phyloP scores from a whole-genome alignment of 768 basidiomycete genomes.

The Naematelia encephala region DNA sequence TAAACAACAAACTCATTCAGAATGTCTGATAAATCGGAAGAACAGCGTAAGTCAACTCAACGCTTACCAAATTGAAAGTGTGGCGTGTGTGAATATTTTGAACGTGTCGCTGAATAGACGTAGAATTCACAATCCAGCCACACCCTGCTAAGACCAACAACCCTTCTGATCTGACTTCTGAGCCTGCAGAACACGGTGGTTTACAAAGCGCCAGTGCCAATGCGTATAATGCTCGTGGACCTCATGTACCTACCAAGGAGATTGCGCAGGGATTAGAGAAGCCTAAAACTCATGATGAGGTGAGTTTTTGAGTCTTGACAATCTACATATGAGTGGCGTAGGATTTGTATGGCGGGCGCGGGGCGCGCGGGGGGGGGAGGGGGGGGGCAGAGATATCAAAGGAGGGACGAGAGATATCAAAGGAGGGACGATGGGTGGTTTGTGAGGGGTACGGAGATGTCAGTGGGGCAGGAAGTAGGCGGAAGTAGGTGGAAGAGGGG shows the following conservation, averaged over 20 bases:
- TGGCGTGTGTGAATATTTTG: no score
- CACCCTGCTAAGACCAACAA: constrained; percentile 51
- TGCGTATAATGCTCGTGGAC: constrained; percentile 45
- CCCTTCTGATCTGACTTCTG: constrained; percentile 45
- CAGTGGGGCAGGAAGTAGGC: not conserved
- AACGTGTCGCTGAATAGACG: not conserved
- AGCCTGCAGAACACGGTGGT: constrained; percentile 42
- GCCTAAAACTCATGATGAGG: constrained; percentile 50
- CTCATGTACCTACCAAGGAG: constrained; percentile 37
- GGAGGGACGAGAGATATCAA: not conserved
- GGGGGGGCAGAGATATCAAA: no score
- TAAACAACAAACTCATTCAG: not conserved
- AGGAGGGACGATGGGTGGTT: not conserved
- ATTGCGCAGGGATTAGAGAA: constrained; percentile 44
- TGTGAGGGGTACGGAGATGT: constrained; percentile 4
- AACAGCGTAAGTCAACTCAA: constrained; percentile 14
- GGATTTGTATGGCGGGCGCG: no score
- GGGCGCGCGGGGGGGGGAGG: no score
- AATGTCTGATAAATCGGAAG: constrained; percentile 20
- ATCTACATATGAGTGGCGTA: no score
- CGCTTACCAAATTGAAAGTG: no score
- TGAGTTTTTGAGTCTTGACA: constrained; percentile 23
- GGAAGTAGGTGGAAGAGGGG: no score
- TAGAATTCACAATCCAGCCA: constrained; percentile 50
- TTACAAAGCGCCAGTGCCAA: constrained; percentile 41